Evolutionary conservation across 163 green algal genomes (phyloP), one percentile per base, ranked within the genome.

Genomic region (Picocystis sp.): DNA sequence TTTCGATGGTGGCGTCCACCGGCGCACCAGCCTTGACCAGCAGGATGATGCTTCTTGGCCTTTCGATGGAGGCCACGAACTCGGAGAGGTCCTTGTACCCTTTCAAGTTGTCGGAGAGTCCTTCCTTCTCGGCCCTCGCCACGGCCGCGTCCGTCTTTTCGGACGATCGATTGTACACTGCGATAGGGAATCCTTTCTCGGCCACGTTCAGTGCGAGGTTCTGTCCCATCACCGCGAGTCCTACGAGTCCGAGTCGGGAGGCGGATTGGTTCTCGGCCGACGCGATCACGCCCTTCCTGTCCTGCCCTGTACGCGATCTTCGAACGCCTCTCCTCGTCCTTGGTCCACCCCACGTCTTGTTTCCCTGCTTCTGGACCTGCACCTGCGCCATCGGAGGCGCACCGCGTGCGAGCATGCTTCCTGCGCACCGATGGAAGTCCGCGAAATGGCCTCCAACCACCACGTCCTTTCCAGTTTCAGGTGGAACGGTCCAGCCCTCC

Each of bases 181-280:
- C 92, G 57, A 99, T 97, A 15, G 64, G 50, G 65, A 96, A 99
- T 10, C 90, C 90, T 69, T 99, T 96, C 45, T 93, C 80, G 0
- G 89, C 90, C 19, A 99, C 73, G 70, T 99, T 99, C 11, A 99
- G 77, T 2, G 90, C 89, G 50, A 99, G 71, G 62, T 99, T 99
- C 84, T 95, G 89, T 10, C 89, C 89, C 89, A 98, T 98, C 11
- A 98, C 89, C 0, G 89, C 89, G 49, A 98, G 67, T 41, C 89
- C 89, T n/a, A 91, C 67, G 0, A 98, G 78, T 15, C 89, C 89
- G 50, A 98, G 29, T 38, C 29, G 29, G 5, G 29, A 38, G 29
- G 29, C 8, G 29, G 29, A 12, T 38, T 5, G 29, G 5, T 38
- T 38, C 29, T 38, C 29, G 29, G 29, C 29, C 29, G 29, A 38